These are phyloP conservation scores for Schizonepeta tenuifolia DNA, from an alignment of 257 asterid genomes.

Conservation along the genomic window DNA sequence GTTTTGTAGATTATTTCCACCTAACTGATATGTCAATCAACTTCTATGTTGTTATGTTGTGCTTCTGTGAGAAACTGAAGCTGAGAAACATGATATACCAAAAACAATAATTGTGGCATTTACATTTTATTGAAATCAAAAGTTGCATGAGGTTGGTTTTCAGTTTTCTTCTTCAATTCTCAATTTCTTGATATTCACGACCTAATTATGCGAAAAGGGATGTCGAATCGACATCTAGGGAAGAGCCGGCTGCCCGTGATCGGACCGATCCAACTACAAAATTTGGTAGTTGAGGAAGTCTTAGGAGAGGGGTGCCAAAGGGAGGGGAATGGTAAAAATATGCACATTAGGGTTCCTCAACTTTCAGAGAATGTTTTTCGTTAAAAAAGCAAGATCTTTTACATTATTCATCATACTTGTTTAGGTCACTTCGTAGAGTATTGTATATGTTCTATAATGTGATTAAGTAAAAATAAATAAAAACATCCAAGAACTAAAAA, in stretches of 20 bases:
- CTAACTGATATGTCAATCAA: slow-evolving; percentile 23
- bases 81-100: slow-evolving; percentile 7
- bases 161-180: not conserved
- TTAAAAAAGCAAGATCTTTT: not conserved
- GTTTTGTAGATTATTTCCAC: slow-evolving; percentile 10
- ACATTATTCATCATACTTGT: not conserved
- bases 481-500: not conserved
- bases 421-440: not conserved
- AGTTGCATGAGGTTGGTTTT: not conserved
- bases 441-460: not conserved
- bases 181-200: not conserved
- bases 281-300: too few species aligned
- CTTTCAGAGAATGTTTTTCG: not conserved
- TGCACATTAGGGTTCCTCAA: not conserved
- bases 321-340: too few species aligned
- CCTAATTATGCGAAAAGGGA: not conserved
- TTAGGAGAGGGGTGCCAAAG: too few species aligned
- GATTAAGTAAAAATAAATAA: not conserved
- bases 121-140: slow-evolving; percentile 15
- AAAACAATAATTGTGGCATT: not conserved
- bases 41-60: not conserved
- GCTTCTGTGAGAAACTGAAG: slow-evolving; percentile 17
- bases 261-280: not conserved
- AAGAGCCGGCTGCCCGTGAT: not conserved
- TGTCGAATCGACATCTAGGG: not conserved